phyloP scores from a whole-genome alignment of 106 monocot species.

The Dendrobium catenatum region DNA sequence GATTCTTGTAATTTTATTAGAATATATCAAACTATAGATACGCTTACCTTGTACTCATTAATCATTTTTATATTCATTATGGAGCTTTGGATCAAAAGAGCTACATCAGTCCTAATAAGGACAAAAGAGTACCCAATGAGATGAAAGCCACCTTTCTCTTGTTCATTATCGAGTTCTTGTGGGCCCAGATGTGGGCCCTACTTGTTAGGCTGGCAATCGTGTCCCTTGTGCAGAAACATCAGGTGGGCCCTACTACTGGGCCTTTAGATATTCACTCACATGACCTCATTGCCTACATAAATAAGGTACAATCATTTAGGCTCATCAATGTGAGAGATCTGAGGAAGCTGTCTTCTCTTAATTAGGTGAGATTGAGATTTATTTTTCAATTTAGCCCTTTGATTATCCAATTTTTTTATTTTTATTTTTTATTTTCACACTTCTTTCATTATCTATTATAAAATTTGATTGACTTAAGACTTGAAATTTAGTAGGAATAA shows the following conservation, averaged over 20 bases:
- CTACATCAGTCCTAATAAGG: neutral
- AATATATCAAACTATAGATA: neutral
- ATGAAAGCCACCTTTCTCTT: neutral
- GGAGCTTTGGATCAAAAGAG: neutral
- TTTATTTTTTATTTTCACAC: too few relatives aligned
- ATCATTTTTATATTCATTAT: neutral
- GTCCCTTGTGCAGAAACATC: constrained; percentile 3
- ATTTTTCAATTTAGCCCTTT: neutral
- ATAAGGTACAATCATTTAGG: neutral
- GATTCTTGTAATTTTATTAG: neutral
- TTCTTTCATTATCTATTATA: too few relatives aligned
- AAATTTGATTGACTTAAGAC: too few relatives aligned
- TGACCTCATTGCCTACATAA: neutral
- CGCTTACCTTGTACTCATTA: constrained; percentile 1
- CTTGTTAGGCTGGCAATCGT: neutral
- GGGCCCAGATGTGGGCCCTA: neutral
- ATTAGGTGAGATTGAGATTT: neutral
- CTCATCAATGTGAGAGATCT: neutral
- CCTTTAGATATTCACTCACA: neutral
- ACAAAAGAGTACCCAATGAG: neutral
- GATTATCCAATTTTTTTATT: neutral
- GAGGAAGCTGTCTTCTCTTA: neutral
- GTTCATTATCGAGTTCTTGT: neutral
- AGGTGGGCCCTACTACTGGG: neutral
- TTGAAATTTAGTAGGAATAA: too few relatives aligned